Evolutionary conservation across 768 basidiomycete genomes (phyloP), one percentile per base, ranked within the genome.

Genomic region (Podaxis sp.): DNA sequence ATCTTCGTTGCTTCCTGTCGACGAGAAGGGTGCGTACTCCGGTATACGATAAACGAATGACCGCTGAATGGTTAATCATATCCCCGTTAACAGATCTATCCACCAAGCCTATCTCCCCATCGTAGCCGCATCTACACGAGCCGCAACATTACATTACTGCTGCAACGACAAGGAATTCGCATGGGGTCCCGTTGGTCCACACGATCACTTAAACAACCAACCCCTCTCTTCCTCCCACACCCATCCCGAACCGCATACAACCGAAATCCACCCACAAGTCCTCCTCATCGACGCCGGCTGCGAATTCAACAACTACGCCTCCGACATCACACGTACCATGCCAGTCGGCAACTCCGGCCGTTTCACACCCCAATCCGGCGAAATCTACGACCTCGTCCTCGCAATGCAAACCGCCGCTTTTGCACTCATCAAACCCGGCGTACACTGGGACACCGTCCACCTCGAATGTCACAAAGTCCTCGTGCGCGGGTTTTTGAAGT

Each of bases 211-310:
- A 24, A 88, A 92, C 71, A 74, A 79, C 40, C 75, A 75, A 0
- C 73, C 90, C 36, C 75, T 80, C 3, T 33, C 59, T 13, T 19
- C 30, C 11, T 9, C 19, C 24, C 49, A 19, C 59, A 53, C 22
- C 26, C 51, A 13, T 26, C 39, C 40, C 5, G 77, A 79, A 42
- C 74, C 71, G 7, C 71, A 77, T 12, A 66, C 74, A 8, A 80
- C 77, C 56, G 71, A 80, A 15, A 66, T 89, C 54, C 66, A 76
- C 36, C 87, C 89, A 0, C 87, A 92, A 71, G 90, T 96, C 6
- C 80, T 96, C 4, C 83, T 96, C 36, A 95, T 96, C 65, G 96
- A 99, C 68, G 96, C 96, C 0, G 95, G 96, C 0, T 96, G 95
- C 70, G 96, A 99, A 76, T 96, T 87, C 87, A 67, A 73, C 57